Evolutionary conservation across 2,329 filamentous ascomycete species (phyloP), one percentile per base, ranked within the genome.

Genomic region (Amauroascus verrucosus): DNA sequence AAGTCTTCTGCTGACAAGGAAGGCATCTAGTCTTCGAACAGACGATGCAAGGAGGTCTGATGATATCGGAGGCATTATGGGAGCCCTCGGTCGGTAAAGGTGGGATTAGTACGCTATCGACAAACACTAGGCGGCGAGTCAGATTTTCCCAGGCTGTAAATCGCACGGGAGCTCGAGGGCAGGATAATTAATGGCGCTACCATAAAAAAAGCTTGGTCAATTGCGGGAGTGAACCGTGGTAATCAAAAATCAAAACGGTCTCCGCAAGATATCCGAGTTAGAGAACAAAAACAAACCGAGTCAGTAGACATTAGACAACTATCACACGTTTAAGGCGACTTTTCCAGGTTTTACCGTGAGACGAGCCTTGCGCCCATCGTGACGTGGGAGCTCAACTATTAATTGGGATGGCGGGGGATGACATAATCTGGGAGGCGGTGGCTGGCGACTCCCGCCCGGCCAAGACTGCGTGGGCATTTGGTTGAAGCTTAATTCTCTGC

Each of bases 371-470:
- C 26, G 22, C 20, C 26, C 26, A 26, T 33, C 11, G 26, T 46
- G 43, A 48, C 45, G 30, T 46, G 45, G n/a, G 44, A 46, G 24
- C 44, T 26, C 47, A 49, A 18, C 40, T 18, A 16, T 54, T 54
- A 48, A 55, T 55, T 44, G 50, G 33, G 53, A 56, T 54, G 54
- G 55, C 56, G 51, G 51, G 56, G 57, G 49, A 53, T 56, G 54
- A 56, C 43, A 49, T 54, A 56, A 52, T 52, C 48, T 14, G 3
- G 16, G 24, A 38, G 35, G 7, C 16, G 13, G 33, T 44, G 40
- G 47, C 40, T 56, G 50, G 44, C 52, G 35, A 46, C n/a, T 48
- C 51, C 53, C 32, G 48, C 38, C 49, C n/a, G 22, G 50, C 50
- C 50, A 53, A 53, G 50, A 51, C 37, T n/a, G n/a, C n/a, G n/a